phyloP scores from a whole-genome alignment of 164 flowering plant genomes.

The Nymphaea colorata region DNA sequence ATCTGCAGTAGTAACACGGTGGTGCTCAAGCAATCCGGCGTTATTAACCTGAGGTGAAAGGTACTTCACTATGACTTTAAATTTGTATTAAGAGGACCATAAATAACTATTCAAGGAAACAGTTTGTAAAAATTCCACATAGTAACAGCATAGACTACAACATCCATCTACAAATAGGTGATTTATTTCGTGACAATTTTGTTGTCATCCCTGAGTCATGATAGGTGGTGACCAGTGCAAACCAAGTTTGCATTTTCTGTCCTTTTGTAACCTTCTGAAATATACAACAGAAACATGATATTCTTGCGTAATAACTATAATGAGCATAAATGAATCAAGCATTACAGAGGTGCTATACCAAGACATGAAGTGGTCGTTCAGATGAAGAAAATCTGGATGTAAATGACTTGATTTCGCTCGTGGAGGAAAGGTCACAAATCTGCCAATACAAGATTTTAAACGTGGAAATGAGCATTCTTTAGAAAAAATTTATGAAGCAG shows the following conservation, averaged over 20 bases:
- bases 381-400: conserved; percentile 52
- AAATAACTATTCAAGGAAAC: not conserved
- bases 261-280: no score
- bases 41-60: conserved; percentile 59
- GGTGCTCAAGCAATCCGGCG: conserved; percentile 79
- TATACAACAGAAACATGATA: not conserved
- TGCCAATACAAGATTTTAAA: conserved; percentile 23
- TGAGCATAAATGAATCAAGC: not conserved
- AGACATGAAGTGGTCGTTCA: conserved; percentile 62
- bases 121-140: no score
- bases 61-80: not conserved
- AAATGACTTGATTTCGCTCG: conserved; percentile 70
- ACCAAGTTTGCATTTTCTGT: no score
- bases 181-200: not conserved
- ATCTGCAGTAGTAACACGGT: conserved; percentile 51
- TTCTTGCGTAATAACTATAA: not conserved
- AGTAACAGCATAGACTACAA: not conserved
- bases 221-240: not conserved
- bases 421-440: conserved; percentile 93
- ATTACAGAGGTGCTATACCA: conserved; percentile 33
- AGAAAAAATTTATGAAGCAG: not conserved
- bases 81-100: not conserved
- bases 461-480: not conserved
- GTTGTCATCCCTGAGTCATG: not conserved
- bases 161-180: not conserved